Base-by-base conservation (phyloP, 495 filamentous ascomycete species). In the Penicillium ochrochloron region DNA sequence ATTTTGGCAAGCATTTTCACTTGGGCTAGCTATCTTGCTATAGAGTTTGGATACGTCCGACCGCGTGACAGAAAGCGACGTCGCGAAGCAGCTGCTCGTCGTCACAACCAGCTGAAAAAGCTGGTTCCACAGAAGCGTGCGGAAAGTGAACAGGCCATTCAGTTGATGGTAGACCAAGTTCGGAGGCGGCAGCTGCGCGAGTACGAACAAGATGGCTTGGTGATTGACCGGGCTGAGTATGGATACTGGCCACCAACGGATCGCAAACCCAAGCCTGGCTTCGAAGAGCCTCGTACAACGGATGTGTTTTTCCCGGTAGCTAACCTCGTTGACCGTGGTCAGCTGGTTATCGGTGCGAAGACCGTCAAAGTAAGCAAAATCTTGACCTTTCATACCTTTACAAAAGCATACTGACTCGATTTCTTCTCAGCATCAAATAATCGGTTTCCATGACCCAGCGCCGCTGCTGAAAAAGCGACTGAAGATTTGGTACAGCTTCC, bases 361-460 rank as follows among this genome's bases (percentile, higher is more conserved):
- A 75, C 72, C 10, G 69, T 75, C 50, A 83, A 83, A 71, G 80
- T 81, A 58, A 70, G 74, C 65, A 14, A 19, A 44, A 14, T 29
- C 0, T 15, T n/a, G 19, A 17, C 15, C 19, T 27, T 33, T 21
- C 48, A 17, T 23, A 14, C 33, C 5, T 37, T 21, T 5, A 25
- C 23, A 46, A 39, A 6, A 23, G 17, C 33, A 57, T 60, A 42
- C 63, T 75, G 54, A 75, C 55, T 50, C 33, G 21, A 14, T 44
- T 68, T 25, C 17, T 27, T 42, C 57, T 19, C 71, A 82, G 84
- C 81, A 80, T 60, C 73, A 84, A 66, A 75, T 87, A 17, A 66
- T 84, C 7, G 85, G 85, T 3, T 87, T 87, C 70, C 76, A 86
- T 68, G 85, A 88, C 59, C 85, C 85, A 10, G 83, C 82, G 12